Evolutionary conservation across 2,329 filamentous ascomycete genomes (phyloP).

Genomic region (Chaetomiaceae sp.): DNA sequence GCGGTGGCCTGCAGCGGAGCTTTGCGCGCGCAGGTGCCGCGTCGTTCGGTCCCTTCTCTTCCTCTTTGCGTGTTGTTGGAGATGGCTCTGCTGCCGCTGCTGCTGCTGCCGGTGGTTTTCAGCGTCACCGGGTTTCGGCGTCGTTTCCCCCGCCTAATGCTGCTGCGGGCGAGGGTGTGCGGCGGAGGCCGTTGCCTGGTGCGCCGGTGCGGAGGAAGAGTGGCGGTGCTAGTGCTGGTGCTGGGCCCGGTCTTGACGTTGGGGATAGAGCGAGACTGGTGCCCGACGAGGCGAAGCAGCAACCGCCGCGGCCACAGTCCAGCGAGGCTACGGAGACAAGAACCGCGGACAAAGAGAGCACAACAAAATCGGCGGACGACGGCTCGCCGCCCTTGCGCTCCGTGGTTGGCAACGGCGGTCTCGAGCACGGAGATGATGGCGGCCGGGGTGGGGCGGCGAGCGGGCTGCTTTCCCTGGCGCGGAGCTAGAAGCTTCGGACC

Average conservation of each 20-base stretch:
- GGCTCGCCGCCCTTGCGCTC: no score
- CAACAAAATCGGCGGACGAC: no score
- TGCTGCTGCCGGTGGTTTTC: no score
- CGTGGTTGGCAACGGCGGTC: slow-evolving; percentile 2
- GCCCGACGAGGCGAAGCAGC: background rate
- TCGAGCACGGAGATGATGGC: slow-evolving; percentile 28
- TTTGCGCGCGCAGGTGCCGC: background rate
- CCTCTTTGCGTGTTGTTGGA: no score
- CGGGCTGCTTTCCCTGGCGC: slow-evolving; percentile 40
- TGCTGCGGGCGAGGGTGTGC: background rate
- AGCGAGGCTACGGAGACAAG: background rate
- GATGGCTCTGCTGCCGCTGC: no score
- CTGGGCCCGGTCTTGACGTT: background rate
- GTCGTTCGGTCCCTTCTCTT: background rate
- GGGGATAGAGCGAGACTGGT: background rate
- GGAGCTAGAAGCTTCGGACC: slow-evolving; percentile 23
- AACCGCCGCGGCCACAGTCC: no score
- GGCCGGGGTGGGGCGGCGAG: slow-evolving; percentile 38
- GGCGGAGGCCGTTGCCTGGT: background rate
- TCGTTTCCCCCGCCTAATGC: background rate
- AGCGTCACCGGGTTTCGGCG: background rate
- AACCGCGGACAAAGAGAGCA: background rate
- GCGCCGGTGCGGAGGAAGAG: slow-evolving; percentile 6
- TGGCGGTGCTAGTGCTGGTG: background rate
- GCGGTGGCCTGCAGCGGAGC: background rate